Evolutionary conservation across 2,329 filamentous ascomycete genomes (phyloP).

Genomic region (Colletotrichum sp.): DNA sequence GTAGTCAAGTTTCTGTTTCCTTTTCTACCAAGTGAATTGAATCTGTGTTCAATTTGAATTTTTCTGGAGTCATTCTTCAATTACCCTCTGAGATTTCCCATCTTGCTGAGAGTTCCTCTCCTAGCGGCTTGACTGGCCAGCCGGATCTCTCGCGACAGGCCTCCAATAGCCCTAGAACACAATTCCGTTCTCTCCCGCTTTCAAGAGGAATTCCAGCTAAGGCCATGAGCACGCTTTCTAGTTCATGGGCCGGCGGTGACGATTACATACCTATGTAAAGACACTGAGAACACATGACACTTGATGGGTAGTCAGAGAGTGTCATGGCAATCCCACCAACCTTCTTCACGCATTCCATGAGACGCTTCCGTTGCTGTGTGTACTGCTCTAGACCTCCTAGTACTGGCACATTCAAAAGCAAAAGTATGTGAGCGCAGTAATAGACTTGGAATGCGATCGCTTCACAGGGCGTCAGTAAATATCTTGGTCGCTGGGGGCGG

Average conservation of each 20-base stretch:
- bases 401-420: conserved; percentile 21
- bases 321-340: conserved; percentile 27
- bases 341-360: conserved; percentile 23
- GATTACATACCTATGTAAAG: conserved; percentile 22
- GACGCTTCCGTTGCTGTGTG: conserved; percentile 20
- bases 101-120: neutral
- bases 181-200: neutral
- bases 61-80: neutral
- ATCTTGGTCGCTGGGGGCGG: too few species aligned
- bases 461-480: neutral
- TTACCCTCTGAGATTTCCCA: neutral
- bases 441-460: conserved; percentile 24
- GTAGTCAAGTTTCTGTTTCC: neutral
- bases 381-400: conserved; percentile 22
- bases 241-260: too few species aligned
- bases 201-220: conserved; percentile 11
- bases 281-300: conserved; percentile 28
- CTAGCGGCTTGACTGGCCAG: conserved; percentile 6
- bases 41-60: neutral
- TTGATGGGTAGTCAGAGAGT: conserved; percentile 24
- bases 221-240: neutral
- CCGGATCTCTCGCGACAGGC: neutral
- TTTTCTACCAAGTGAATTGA: neutral
- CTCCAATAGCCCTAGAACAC: neutral
- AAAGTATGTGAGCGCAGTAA: conserved; percentile 22